Evolutionary conservation across 805 yeast species (phyloP).

Genomic region (Clavispora asparagi): DNA sequence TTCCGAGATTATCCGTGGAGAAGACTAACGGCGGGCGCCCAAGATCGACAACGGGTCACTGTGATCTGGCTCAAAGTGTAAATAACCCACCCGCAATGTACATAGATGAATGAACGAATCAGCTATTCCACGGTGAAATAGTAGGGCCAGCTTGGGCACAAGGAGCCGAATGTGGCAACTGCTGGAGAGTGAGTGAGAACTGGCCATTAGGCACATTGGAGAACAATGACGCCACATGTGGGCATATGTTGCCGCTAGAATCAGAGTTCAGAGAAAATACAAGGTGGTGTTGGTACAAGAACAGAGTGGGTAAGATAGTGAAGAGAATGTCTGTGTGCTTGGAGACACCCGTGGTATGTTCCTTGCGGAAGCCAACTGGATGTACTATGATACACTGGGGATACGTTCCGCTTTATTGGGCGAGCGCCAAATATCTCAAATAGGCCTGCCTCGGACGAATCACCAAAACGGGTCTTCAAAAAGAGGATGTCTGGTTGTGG

Average conservation of each 20-base stretch:
- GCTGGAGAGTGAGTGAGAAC: too few species aligned
- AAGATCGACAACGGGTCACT: background rate
- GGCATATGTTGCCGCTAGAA: too few species aligned
- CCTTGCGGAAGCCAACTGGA: conserved; percentile 24
- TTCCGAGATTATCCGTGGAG: conserved; percentile 31
- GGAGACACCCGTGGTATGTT: conserved; percentile 44
- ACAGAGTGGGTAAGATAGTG: background rate
- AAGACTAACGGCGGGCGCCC: conserved; percentile 13
- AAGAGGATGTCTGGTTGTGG: conserved; percentile 21
- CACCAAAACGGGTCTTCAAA: conserved; percentile 40
- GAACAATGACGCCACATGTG: too few species aligned
- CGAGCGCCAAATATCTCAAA: conserved; percentile 13
- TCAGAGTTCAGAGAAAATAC: too few species aligned
- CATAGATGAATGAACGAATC: background rate
- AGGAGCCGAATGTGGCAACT: background rate
- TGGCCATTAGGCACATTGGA: too few species aligned
- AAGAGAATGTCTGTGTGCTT: conserved; percentile 38
- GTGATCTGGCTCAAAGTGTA: background rate
- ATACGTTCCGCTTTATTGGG: conserved; percentile 17
- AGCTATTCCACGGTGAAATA: too few species aligned
- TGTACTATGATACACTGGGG: conserved; percentile 46
- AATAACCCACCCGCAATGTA: background rate
- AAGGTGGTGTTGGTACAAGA: background rate
- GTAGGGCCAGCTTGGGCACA: too few species aligned
- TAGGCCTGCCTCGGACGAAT: conserved; percentile 33